Conservation (phyloP, 176 grass and related monocot species). For the Triticum dicoccoides region DNA sequence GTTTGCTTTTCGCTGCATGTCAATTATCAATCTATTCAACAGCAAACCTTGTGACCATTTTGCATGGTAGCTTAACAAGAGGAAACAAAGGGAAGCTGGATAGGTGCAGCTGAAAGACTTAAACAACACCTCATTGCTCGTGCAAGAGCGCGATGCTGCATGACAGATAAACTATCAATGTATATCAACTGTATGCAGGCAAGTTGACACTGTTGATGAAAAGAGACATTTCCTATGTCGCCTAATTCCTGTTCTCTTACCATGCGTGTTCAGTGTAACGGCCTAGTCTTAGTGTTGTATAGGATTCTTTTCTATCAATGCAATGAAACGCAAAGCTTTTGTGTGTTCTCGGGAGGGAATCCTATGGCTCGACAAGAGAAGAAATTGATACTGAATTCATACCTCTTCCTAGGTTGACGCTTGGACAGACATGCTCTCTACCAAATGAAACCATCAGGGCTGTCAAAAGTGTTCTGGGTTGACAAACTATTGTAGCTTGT, state of each 20-base stretch:
- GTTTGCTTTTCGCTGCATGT: not conserved
- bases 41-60: not conserved
- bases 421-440: not conserved
- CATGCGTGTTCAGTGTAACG: not conserved
- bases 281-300: not conserved
- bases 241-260: not conserved
- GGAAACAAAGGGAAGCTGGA: not conserved
- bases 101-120: not conserved
- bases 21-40: conserved; percentile 10
- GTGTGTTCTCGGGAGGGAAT: not conserved
- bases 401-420: not conserved
- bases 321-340: not conserved
- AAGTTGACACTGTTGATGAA: not conserved
- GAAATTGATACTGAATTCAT: not conserved
- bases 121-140: not conserved
- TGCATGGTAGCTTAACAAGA: not conserved
- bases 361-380: not conserved
- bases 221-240: not conserved
- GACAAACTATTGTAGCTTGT: not conserved
- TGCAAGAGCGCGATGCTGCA: not conserved
- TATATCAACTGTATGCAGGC: not conserved
- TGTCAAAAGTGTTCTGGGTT: not conserved
- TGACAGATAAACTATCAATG: not conserved
- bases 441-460: not conserved
- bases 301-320: not conserved